These are phyloP conservation scores for Rhodotorula toruloides DNA, from an alignment of 768 basidiomycete genomes.

Conservation along the genomic window DNA sequence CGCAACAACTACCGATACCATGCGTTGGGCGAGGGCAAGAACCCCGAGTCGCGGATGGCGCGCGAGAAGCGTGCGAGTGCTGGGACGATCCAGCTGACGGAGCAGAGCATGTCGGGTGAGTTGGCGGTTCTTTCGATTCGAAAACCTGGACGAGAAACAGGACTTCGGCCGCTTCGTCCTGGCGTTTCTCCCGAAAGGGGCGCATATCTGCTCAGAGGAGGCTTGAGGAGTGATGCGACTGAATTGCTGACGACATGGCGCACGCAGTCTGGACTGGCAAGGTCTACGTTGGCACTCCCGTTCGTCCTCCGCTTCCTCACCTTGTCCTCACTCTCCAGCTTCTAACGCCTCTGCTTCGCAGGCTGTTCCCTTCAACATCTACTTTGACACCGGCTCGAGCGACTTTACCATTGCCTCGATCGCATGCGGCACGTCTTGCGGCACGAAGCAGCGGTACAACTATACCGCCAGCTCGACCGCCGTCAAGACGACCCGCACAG, in stretches of 20 bases:
- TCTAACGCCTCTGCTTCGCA: not conserved
- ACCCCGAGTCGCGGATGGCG: not conserved
- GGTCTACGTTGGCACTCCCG: constrained; percentile 27
- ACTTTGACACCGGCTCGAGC: constrained; percentile 47
- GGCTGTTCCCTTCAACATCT: constrained; percentile 45
- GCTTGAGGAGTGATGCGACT: too few relatives aligned
- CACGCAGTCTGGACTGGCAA: constrained; percentile 28
- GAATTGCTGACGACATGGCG: too few relatives aligned
- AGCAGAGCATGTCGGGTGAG: constrained; percentile 5
- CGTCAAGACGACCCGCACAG: constrained; percentile 15
- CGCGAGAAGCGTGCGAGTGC: constrained; percentile 11
- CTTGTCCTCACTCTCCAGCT: not conserved
- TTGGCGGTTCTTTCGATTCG: not conserved
- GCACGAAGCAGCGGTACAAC: constrained; percentile 32
- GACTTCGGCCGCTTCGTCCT: too few relatives aligned
- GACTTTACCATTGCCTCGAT: constrained; percentile 43
- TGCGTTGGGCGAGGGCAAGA: constrained; percentile 1
- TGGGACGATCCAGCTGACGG: not conserved
- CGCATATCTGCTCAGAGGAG: too few relatives aligned
- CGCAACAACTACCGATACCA: constrained; percentile 2
- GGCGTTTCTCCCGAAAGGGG: not conserved
- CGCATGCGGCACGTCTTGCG: constrained; percentile 24
- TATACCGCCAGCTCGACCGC: constrained; percentile 24
- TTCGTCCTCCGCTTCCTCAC: not conserved
- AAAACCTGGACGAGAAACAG: too few relatives aligned